These are phyloP conservation scores for Tulasnella sp. DNA, from an alignment of 768 basidiomycete species.

Conservation along the genomic window DNA sequence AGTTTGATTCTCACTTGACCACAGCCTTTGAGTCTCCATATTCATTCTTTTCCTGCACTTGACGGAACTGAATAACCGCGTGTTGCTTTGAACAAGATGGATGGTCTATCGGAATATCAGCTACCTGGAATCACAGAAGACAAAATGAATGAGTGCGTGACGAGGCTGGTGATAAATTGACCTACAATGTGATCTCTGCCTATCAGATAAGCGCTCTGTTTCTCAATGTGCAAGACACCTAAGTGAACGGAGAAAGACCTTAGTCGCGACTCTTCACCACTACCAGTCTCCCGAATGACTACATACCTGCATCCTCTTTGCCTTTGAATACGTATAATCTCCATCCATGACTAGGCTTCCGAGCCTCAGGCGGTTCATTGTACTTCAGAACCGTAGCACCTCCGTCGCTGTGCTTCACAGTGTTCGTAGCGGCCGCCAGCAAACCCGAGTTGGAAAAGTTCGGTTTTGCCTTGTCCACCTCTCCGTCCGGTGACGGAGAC, in stretches of 20 bases:
- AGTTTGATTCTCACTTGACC: slow-evolving; percentile 79
- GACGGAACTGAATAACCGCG: slow-evolving; percentile 91
- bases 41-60: slow-evolving; percentile 78
- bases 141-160: background rate
- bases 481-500: background rate
- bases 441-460: slow-evolving; percentile 84
- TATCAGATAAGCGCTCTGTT: slow-evolving; percentile 89
- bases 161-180: background rate
- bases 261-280: background rate
- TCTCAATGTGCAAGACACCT: slow-evolving; percentile 88
- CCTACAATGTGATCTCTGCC: slow-evolving; percentile 81
- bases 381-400: slow-evolving; percentile 83
- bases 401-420: slow-evolving; percentile 64
- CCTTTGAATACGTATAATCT: slow-evolving; percentile 97
- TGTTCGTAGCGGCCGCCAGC: slow-evolving; percentile 93
- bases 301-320: slow-evolving; percentile 78
- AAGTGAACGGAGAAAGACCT: background rate
- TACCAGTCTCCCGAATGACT: background rate
- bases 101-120: slow-evolving; percentile 75
- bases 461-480: slow-evolving; percentile 58
- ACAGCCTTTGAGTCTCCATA: slow-evolving; percentile 64
- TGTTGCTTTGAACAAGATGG: slow-evolving; percentile 99
- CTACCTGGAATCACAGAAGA: slow-evolving; percentile 26
- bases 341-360: slow-evolving; percentile 85
- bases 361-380: slow-evolving; percentile 95